Evolutionary conservation across 805 yeast genomes (phyloP), one percentile per base, ranked within the genome.

Genomic region (Pichia membranifaciens): DNA sequence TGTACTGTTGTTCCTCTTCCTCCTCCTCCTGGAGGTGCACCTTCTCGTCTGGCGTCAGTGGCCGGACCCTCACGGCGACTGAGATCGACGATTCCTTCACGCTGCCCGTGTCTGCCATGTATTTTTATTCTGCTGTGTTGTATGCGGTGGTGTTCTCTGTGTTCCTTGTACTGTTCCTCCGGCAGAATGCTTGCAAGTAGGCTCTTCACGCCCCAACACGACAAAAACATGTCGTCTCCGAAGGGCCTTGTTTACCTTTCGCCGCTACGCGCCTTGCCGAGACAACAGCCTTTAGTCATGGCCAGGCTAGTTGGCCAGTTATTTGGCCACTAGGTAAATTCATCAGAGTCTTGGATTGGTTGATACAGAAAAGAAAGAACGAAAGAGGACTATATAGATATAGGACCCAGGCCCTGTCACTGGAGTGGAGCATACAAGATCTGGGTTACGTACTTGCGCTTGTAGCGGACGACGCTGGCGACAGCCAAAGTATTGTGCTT

Each of bases 401-500:
- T n/a, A n/a, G n/a, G n/a, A n/a, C n/a, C n/a, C n/a, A n/a, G n/a
- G 21, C 17, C 18, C 10, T 29, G 16, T 56, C 59, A 74, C 50
- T 81, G 87, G 45, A 86, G 65, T 12, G 97, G 97, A 21, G 96
- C 95, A 65, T 89, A 90, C 51, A 90, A 72, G 29, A 90, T 86
- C 66, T 90, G 97, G 1, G 97, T 90, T 20, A 84, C 93, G 63
- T 89, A 90, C 68, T 84, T 88, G 51, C 90, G 75, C 63, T 85
- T 82, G 69, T 90, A 90, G 61, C 97, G 75, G 32, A 87, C 90
- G 18, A 90, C 87, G 36, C 89, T 81, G 3, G 96, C 96, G 41
- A 90, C 97, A 7, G 97, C 95, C 49, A 90, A 72, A 0, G 96
- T 91, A 64, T 88, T 89, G 61, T 90, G 96, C 61, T 90, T 88